Evolutionary conservation across 1,284 basidiomycete species (phyloP).

Genomic region (Austropuccinia psidii): DNA sequence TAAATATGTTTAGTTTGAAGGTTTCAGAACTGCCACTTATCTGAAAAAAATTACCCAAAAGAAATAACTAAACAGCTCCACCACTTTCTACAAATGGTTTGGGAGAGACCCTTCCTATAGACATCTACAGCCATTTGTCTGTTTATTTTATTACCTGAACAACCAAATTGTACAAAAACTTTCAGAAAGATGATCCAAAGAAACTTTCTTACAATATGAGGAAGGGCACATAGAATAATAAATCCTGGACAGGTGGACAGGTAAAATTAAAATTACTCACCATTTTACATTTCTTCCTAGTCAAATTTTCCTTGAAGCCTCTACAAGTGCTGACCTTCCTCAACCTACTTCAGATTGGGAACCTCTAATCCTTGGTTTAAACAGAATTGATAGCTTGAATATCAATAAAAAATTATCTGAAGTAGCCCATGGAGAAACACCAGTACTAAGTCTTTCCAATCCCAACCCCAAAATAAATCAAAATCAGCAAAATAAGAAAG

Average conservation of each 20-base stretch:
- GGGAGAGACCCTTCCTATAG: not conserved
- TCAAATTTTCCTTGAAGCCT: not conserved
- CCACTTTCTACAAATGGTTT: not conserved
- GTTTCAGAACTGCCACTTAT: constrained; percentile 44
- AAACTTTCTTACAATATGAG: not conserved
- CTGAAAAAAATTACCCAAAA: constrained; percentile 46
- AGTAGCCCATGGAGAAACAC: too few relatives aligned
- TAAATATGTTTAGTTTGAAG: constrained; percentile 47
- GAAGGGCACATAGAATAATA: not conserved
- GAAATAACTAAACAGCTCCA: not conserved
- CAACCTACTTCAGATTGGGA: not conserved
- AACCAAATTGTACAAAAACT: not conserved
- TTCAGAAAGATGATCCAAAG: not conserved
- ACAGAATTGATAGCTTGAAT: too few relatives aligned
- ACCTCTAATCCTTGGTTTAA: not conserved
- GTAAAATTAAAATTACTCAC: not conserved
- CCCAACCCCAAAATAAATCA: not conserved
- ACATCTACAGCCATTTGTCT: not conserved
- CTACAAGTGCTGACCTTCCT: not conserved
- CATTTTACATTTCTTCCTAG: not conserved
- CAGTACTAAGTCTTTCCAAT: not conserved
- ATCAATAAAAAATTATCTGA: too few relatives aligned
- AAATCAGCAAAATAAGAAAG: not conserved
- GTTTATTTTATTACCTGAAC: not conserved
- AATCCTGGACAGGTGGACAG: not conserved